Evolutionary conservation across 2,329 filamentous ascomycete species (phyloP), one percentile per base, ranked within the genome.

Genomic region (Pestalotiopsis sp.): DNA sequence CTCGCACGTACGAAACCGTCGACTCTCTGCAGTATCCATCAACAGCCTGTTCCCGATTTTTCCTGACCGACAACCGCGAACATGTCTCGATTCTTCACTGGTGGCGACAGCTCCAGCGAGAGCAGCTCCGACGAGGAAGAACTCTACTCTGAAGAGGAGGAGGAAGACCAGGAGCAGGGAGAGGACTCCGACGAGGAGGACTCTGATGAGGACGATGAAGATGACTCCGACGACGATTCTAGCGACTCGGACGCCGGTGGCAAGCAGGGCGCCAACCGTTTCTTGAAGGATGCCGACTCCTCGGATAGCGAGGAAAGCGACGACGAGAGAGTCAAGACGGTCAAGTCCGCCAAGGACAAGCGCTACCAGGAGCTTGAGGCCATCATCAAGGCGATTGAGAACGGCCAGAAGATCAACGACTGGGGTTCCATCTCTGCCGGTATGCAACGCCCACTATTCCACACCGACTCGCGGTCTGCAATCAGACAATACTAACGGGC

Each of bases 291-390:
- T 39, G 89, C 91, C 75, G 91, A 89, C 74, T 88, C 83, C 13
- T 91, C 89, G 69, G 94, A 96, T 65, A 94, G 91, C 76, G 93
- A 95, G 73, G 91, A 94, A 76, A 95, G 94, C 79, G 95, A 96
- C 73, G 94, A 96, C 73, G 95, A 98, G 73, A 89, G 90, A 74
- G 90, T 91, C 73, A 94, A 92, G 77, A 90, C 96, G 76, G 93
- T 98, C 78, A 98, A 97, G 89, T 98, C 94, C 82, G 95, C 95
- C 78, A 98, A 98, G 84, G 94, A 98, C 86, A 99, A 99, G 89
- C 90, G 96, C 71, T 87, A 94, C 74, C 95, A 98, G 78, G 97
- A 98, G 83, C 87, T 99, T 70, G 95, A 99, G 81, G 89, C 90
- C 70, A 97, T 91, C 58, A 93, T 98, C 78, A 92, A 92, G 81